A percentile compares a stretch with the other conserved stretches of the same genome.
Evolutionary conservation across 73 alveolate species (phyloP).

Genomic region (Stentor roeselii): DNA sequence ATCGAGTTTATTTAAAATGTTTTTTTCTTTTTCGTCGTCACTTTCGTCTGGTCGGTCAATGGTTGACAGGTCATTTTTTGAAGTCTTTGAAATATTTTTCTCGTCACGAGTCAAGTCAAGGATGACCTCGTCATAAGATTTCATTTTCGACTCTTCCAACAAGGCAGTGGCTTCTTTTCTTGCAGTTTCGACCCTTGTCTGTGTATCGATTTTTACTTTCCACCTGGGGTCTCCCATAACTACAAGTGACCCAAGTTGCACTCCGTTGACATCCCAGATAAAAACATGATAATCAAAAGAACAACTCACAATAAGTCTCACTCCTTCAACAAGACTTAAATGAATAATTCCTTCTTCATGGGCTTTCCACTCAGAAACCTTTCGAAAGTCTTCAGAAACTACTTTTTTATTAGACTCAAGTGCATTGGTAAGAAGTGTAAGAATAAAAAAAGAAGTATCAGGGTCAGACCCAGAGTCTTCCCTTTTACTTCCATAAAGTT

Average conservation of each 20-base stretch:
- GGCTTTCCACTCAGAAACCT: conserved; percentile 72
- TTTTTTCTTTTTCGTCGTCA: too few relatives aligned
- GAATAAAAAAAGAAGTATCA: conserved; percentile 47
- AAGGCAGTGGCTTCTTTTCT: neutral
- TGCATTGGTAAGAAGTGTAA: conserved; percentile 48
- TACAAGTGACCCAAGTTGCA: conserved; percentile 82
- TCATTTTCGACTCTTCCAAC: neutral
- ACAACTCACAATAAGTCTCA: conserved; percentile 76
- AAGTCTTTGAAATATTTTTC: too few relatives aligned
- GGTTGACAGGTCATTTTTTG: too few relatives aligned
- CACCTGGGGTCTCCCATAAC: conserved; percentile 87
- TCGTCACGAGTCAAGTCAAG: too few relatives aligned
- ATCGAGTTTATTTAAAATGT: too few relatives aligned
- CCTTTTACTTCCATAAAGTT: conserved; percentile 40
- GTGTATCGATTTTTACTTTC: conserved; percentile 78
- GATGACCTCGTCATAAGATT: neutral
- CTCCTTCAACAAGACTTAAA: conserved; percentile 75
- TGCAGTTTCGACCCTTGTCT: neutral
- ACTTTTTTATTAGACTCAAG: conserved; percentile 42
- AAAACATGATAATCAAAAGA: conserved; percentile 93
- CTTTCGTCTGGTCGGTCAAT: too few relatives aligned
- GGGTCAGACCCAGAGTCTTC: conserved; percentile 68
- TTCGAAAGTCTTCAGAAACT: conserved; percentile 41
- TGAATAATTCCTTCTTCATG: conserved; percentile 89
- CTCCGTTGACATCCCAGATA: conserved; percentile 80